Evolutionary conservation across 1,284 basidiomycete genomes (phyloP).

Genomic region (Papiliotrema laurentii): DNA sequence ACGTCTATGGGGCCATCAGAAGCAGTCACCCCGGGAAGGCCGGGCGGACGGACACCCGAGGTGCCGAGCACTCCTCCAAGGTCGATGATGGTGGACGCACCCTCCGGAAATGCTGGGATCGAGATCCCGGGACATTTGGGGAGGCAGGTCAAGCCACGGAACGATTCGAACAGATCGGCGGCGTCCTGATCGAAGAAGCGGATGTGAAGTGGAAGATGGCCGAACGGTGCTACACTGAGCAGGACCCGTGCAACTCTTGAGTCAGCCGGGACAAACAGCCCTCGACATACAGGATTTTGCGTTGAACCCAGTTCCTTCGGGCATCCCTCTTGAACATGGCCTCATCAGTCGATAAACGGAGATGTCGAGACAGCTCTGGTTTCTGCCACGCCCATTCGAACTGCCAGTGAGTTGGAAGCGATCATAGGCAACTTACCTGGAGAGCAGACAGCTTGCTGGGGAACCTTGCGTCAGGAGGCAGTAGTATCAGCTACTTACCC

Average conservation of each 20-base stretch:
- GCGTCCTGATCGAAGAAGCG: slow-evolving; percentile 63
- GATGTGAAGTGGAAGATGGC: slow-evolving; percentile 49
- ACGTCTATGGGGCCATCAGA: slow-evolving; percentile 56
- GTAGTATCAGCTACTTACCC: slow-evolving; percentile 43
- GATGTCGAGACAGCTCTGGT: slow-evolving; percentile 51
- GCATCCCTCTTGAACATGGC: slow-evolving; percentile 38
- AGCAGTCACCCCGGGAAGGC: slow-evolving; percentile 48
- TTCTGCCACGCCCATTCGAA: slow-evolving; percentile 95
- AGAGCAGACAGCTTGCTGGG: slow-evolving; percentile 77
- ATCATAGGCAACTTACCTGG: slow-evolving; percentile 27
- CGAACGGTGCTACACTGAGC: slow-evolving; percentile 31
- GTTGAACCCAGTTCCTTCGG: slow-evolving; percentile 32
- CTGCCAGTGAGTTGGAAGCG: slow-evolving; percentile 43
- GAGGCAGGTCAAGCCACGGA: neutral
- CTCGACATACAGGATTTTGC: slow-evolving; percentile 36
- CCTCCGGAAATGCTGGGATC: slow-evolving; percentile 51
- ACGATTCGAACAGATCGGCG: slow-evolving; percentile 16
- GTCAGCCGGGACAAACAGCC: neutral
- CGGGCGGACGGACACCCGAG: slow-evolving; percentile 53
- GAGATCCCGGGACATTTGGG: neutral
- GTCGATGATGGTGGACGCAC: slow-evolving; percentile 56
- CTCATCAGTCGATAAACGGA: slow-evolving; percentile 25
- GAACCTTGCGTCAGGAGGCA: slow-evolving; percentile 52
- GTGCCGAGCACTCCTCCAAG: slow-evolving; percentile 70
- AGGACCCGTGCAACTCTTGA: slow-evolving; percentile 39